These are phyloP conservation scores for Coleophoma cylindrospora DNA, from an alignment of 2,329 filamentous ascomycete genomes.

Conservation along the genomic window DNA sequence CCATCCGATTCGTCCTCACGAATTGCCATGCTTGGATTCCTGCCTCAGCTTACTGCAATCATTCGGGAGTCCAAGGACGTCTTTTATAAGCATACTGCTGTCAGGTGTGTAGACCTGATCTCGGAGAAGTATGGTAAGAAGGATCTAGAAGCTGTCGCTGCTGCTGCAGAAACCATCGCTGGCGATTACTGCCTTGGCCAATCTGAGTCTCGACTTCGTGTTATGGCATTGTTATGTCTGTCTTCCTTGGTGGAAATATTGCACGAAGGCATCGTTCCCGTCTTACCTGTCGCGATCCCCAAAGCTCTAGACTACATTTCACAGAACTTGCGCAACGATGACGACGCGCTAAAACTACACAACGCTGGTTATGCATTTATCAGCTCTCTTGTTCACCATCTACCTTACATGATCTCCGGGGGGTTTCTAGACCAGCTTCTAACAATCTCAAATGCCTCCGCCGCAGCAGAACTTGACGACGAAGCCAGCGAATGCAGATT, in stretches of 20 bases:
- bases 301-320: slow-evolving; percentile 68
- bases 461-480: slow-evolving; percentile 53
- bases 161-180: slow-evolving; percentile 72
- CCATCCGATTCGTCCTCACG: slow-evolving; percentile 65
- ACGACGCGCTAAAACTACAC: slow-evolving; percentile 61
- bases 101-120: slow-evolving; percentile 89
- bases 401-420: slow-evolving; percentile 85
- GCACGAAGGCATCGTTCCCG: slow-evolving; percentile 77
- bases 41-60: slow-evolving; percentile 73
- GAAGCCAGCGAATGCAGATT: slow-evolving; percentile 60
- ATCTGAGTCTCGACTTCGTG: slow-evolving; percentile 64
- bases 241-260: slow-evolving; percentile 86
- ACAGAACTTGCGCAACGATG: slow-evolving; percentile 49
- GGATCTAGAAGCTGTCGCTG: slow-evolving; percentile 70
- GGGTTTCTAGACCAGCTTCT: slow-evolving; percentile 70
- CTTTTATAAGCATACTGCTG: slow-evolving; percentile 76
- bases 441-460: slow-evolving; percentile 66
- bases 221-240: slow-evolving; percentile 84
- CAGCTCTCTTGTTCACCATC: slow-evolving; percentile 70
- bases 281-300: slow-evolving; percentile 72
- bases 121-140: slow-evolving; percentile 94
- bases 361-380: slow-evolving; percentile 80
- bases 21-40: slow-evolving; percentile 68
- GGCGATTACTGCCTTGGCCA: slow-evolving; percentile 73
- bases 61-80: slow-evolving; percentile 69